Conservation (phyloP, 371 early-diverging fungal species). For the Gilbertella persicaria region DNA sequence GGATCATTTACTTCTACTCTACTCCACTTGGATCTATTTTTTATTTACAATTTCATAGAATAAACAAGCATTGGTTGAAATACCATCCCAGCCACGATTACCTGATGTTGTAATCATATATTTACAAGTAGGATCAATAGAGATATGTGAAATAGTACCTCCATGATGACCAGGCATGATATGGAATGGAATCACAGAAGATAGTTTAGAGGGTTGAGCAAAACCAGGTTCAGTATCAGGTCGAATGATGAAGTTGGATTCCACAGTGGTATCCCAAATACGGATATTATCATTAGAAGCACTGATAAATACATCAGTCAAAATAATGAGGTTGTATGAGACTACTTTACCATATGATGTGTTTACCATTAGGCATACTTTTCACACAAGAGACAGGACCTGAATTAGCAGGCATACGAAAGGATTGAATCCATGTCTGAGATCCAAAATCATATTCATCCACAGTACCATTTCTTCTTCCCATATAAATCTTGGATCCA, state of each 20-base stretch:
- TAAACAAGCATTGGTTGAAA: slow-evolving; percentile 77
- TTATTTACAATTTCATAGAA: slow-evolving; percentile 67
- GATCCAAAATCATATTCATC: slow-evolving; percentile 87
- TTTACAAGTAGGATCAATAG: slow-evolving; percentile 75
- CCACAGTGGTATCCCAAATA: slow-evolving; percentile 74
- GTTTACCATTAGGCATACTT: slow-evolving; percentile 78
- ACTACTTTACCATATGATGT: slow-evolving; percentile 77
- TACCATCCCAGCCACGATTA: slow-evolving; percentile 92
- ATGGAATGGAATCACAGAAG: slow-evolving; percentile 43
- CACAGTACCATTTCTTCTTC: slow-evolving; percentile 81
- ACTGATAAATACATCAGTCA: slow-evolving; percentile 55
- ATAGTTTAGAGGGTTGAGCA: slow-evolving; percentile 22
- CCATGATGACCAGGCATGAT: slow-evolving; percentile 60
- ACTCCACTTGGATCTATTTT: too few relatives aligned
- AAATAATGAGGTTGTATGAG: background rate
- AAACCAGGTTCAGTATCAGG: slow-evolving; percentile 29
- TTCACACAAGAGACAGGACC: slow-evolving; percentile 86
- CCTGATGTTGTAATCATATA: slow-evolving; percentile 91
- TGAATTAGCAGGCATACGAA: slow-evolving; percentile 87
- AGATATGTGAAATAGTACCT: slow-evolving; percentile 77
- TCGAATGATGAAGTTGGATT: slow-evolving; percentile 40
- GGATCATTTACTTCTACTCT: too few relatives aligned
- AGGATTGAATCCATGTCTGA: slow-evolving; percentile 66
- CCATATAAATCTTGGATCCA: slow-evolving; percentile 73
- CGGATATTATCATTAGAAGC: slow-evolving; percentile 93